Conservation (phyloP, 306 rosid species). For the Luffa acutangula region DNA sequence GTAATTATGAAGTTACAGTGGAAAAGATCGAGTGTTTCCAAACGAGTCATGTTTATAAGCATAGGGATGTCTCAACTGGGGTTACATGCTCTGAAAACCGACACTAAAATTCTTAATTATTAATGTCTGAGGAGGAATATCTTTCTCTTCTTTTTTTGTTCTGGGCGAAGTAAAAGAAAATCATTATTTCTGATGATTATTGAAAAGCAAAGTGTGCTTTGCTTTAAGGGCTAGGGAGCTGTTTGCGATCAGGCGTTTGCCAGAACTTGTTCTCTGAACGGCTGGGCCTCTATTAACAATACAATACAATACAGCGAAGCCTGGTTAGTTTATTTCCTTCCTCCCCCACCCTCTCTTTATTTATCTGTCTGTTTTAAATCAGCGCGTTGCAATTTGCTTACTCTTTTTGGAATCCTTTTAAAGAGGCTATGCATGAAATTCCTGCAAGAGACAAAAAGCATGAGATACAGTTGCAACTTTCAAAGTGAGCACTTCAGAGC, state of each 20-base stretch:
- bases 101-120: conserved; percentile 11
- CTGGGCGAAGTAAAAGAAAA: background rate
- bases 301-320: background rate
- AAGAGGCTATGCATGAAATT: conserved; percentile 83
- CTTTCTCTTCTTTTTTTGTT: conserved; percentile 11
- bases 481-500: conserved; percentile 35
- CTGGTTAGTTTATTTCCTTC: conserved; percentile 7
- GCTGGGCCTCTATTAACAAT: conserved; percentile 1
- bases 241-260: conserved; percentile 5
- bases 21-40: conserved; percentile 1
- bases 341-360: background rate
- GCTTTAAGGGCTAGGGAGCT: conserved; percentile 9
- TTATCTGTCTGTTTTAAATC: background rate
- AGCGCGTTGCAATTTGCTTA: background rate
- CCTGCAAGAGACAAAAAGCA: conserved; percentile 79
- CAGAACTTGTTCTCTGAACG: background rate
- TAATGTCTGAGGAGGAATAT: conserved; percentile 9
- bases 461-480: conserved; percentile 47
- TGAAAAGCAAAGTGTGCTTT: conserved; percentile 16
- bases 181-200: conserved; percentile 11
- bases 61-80: conserved; percentile 13
- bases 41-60: conserved; percentile 12
- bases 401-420: conserved; percentile 40
- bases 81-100: conserved; percentile 12
- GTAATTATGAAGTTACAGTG: conserved; percentile 7